Percentiles rank a stretch among this genome's conserved stretches.
phyloP scores from a whole-genome alignment of 306 rosid species.

The Malus asiatica region DNA sequence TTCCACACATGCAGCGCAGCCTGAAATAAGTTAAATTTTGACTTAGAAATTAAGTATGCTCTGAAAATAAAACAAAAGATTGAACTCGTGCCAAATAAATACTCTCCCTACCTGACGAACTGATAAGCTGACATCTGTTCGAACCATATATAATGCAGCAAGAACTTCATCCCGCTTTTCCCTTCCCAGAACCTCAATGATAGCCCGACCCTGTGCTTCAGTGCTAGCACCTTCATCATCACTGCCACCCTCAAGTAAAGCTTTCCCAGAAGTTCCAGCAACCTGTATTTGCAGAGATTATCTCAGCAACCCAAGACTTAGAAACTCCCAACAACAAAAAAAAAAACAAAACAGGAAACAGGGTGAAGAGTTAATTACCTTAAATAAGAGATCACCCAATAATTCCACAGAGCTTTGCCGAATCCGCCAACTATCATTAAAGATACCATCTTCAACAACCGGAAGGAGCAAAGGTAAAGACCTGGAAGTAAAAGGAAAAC shows the following conservation, averaged over 20 bases:
- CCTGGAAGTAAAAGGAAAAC: slow-evolving; percentile 27
- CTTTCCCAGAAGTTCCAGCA: slow-evolving; percentile 99
- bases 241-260: slow-evolving; percentile 98
- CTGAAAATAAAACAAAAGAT: not conserved
- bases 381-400: slow-evolving; percentile 90
- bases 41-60: not conserved
- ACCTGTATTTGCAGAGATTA: slow-evolving; percentile 45
- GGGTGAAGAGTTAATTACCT: slow-evolving; percentile 41
- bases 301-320: slow-evolving; percentile 1
- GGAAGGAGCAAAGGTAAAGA: slow-evolving; percentile 95
- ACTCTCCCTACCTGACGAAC: slow-evolving; percentile 81
- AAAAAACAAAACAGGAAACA: not conserved
- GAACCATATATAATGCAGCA: slow-evolving; percentile 94
- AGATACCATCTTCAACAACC: slow-evolving; percentile 94
- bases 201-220: slow-evolving; percentile 98
- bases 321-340: not conserved
- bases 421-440: slow-evolving; percentile 95
- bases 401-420: slow-evolving; percentile 96
- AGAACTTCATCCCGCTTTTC: slow-evolving; percentile 90
- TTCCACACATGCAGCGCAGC: slow-evolving; percentile 99
- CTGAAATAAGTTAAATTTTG: slow-evolving; percentile 30
- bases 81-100: not conserved
- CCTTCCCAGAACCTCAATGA: slow-evolving; percentile 84
- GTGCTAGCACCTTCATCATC: slow-evolving; percentile 99
- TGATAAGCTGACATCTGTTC: slow-evolving; percentile 91